phyloP scores from a whole-genome alignment of 495 filamentous ascomycete species.

The Hyaloscypha variabilis region DNA sequence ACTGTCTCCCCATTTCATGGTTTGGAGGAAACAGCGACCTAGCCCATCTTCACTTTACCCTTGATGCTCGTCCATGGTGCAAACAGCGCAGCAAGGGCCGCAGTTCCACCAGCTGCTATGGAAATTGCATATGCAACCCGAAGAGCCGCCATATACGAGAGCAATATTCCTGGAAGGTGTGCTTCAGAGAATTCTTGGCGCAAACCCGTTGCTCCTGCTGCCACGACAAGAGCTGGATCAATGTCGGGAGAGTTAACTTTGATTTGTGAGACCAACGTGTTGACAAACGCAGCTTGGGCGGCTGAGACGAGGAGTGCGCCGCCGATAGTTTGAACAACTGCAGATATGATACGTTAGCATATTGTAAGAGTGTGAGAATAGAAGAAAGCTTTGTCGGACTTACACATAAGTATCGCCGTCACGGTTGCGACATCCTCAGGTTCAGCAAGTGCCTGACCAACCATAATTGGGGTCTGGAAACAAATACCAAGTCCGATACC shows the following conservation, averaged over 20 bases:
- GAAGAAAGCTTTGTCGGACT: constrained; percentile 26
- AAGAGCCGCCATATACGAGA: constrained; percentile 18
- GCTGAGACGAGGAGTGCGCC: constrained; percentile 64
- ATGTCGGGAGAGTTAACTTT: constrained; percentile 1
- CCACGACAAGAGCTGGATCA: constrained; percentile 38
- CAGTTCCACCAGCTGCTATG: constrained; percentile 6
- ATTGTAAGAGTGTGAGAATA: background rate
- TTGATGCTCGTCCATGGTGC: constrained; percentile 15
- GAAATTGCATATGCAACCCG: constrained; percentile 17
- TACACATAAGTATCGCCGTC: constrained; percentile 22
- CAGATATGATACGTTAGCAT: background rate
- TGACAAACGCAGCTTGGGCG: constrained; percentile 62
- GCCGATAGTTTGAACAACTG: constrained; percentile 43
- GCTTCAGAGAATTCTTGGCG: constrained; percentile 12
- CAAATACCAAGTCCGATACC: constrained; percentile 13
- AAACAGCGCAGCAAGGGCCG: constrained; percentile 7
- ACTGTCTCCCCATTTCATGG: too few species aligned
- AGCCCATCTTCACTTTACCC: constrained; percentile 4
- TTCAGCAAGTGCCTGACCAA: constrained; percentile 5
- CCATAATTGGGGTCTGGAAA: constrained; percentile 19
- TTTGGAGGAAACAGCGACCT: too few species aligned
- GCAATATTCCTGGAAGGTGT: constrained; percentile 9
- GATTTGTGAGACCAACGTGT: constrained; percentile 51
- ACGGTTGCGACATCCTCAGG: constrained; percentile 17
- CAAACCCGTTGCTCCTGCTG: constrained; percentile 46